Conservation (phyloP, 768 basidiomycete genomes). For the Tephrocybe sp. region DNA sequence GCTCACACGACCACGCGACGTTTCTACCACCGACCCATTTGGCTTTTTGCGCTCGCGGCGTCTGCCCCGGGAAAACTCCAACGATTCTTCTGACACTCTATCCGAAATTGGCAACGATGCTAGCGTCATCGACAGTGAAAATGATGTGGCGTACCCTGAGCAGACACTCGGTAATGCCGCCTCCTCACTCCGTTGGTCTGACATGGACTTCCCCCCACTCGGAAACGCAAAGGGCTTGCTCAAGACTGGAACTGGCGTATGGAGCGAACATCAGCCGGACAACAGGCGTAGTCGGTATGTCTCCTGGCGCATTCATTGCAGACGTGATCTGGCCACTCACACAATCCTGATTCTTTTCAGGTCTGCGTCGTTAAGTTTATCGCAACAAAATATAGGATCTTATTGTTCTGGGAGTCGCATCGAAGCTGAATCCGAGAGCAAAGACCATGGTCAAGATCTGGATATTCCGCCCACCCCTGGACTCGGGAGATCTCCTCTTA, state of each 20-base stretch:
- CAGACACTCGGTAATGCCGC: constrained; percentile 1
- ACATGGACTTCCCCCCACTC: constrained; percentile 37
- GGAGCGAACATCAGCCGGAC: constrained; percentile 22
- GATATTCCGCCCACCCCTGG: constrained; percentile 44
- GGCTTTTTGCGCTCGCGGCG: constrained; percentile 9
- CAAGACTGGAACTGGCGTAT: constrained; percentile 25
- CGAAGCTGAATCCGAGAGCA: constrained; percentile 9
- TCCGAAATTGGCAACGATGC: constrained; percentile 4
- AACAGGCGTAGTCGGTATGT: constrained; percentile 11
- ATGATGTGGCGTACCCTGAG: constrained; percentile 4
- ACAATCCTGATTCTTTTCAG: constrained; percentile 3
- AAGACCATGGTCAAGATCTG: constrained; percentile 35
- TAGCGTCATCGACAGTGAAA: constrained; percentile 8
- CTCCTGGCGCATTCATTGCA: too few relatives aligned
- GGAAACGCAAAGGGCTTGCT: constrained; percentile 24
- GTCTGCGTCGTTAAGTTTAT: constrained; percentile 15
- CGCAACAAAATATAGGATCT: constrained; percentile 7
- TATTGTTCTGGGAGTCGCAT: constrained; percentile 2
- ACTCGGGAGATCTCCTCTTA: constrained; percentile 48
- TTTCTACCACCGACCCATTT: constrained; percentile 13
- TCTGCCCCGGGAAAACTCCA: not conserved
- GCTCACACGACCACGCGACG: constrained; percentile 10
- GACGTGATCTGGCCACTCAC: too few relatives aligned
- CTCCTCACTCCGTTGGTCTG: constrained; percentile 28
- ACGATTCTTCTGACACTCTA: not conserved